Evolutionary conservation across 1,284 basidiomycete species (phyloP).

Genomic region (Ustilago hordei): DNA sequence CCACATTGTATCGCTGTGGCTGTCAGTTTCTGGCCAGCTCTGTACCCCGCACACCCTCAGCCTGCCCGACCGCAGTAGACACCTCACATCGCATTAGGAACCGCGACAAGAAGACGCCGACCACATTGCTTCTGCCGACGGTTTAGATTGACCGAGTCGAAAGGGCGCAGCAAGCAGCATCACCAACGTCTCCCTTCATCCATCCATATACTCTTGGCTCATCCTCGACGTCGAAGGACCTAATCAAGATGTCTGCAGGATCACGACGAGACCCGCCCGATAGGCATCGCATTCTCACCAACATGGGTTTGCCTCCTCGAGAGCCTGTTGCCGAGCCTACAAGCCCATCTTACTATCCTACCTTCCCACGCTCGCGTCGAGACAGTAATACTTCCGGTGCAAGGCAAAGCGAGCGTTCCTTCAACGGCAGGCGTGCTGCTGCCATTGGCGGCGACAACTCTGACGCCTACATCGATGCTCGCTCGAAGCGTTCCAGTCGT

Average conservation of each 20-base stretch:
- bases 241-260: slow-evolving; percentile 27
- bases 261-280: slow-evolving; percentile 35
- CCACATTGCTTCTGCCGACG: not conserved
- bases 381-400: slow-evolving; percentile 19
- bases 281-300: slow-evolving; percentile 39
- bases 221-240: not conserved
- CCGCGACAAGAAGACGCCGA: not conserved
- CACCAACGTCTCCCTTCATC: not conserved
- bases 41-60: not conserved
- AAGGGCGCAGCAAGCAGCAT: not conserved
- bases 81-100: not conserved
- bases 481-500: slow-evolving; percentile 17
- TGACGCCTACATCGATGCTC: slow-evolving; percentile 20
- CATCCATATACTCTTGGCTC: not conserved
- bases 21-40: not conserved
- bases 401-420: slow-evolving; percentile 39
- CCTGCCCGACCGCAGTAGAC: not conserved
- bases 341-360: slow-evolving; percentile 29
- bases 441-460: slow-evolving; percentile 11
- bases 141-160: not conserved
- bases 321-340: slow-evolving; percentile 31
- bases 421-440: slow-evolving; percentile 20
- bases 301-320: slow-evolving; percentile 47
- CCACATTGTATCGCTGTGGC: not conserved
- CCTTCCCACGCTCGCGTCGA: slow-evolving; percentile 33